phyloP scores from a whole-genome alignment of 108 stramenopile genomes.

The Stephanodiscus minutulus region DNA sequence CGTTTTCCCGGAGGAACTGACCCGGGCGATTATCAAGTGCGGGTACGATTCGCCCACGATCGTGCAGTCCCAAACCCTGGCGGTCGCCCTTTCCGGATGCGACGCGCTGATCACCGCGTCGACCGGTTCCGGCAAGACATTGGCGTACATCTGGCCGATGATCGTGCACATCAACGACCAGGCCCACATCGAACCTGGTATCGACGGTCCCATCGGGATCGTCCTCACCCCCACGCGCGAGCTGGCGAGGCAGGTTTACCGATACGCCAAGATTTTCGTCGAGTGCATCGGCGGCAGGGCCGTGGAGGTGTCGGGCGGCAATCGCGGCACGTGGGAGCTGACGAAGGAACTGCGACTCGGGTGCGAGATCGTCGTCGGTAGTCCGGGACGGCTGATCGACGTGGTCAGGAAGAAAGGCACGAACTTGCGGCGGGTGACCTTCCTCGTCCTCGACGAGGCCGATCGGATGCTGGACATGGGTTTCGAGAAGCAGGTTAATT shows the following conservation, averaged over 20 bases:
- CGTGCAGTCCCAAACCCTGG: constrained; percentile 88
- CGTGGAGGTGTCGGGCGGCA: constrained; percentile 75
- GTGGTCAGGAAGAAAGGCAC: constrained; percentile 69
- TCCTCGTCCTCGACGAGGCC: constrained; percentile 95
- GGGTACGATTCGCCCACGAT: constrained; percentile 85
- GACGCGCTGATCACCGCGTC: constrained; percentile 77
- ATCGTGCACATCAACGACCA: constrained; percentile 71
- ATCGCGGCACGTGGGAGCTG: constrained; percentile 68
- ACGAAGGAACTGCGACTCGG: constrained; percentile 59
- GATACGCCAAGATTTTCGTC: constrained; percentile 56
- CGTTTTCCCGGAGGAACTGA: constrained; percentile 55
- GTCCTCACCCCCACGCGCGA: constrained; percentile 97
- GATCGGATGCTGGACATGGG: constrained; percentile 91
- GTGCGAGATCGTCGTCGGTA: constrained; percentile 89
- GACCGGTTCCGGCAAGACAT: constrained; percentile 94
- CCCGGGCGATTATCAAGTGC: constrained; percentile 22
- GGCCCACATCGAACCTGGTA: constrained; percentile 32
- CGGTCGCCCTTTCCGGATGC: constrained; percentile 62
- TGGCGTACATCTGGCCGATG: constrained; percentile 90
- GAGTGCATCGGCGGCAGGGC: constrained; percentile 46
- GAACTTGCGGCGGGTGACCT: constrained; percentile 53
- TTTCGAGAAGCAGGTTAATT: constrained; percentile 86
- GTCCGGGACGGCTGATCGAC: constrained; percentile 97
- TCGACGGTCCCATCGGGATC: constrained; percentile 54
- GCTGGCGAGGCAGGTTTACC: constrained; percentile 90